Evolutionary conservation across 2,329 filamentous ascomycete genomes (phyloP).

Genomic region (Trichophyton schoenleinii): DNA sequence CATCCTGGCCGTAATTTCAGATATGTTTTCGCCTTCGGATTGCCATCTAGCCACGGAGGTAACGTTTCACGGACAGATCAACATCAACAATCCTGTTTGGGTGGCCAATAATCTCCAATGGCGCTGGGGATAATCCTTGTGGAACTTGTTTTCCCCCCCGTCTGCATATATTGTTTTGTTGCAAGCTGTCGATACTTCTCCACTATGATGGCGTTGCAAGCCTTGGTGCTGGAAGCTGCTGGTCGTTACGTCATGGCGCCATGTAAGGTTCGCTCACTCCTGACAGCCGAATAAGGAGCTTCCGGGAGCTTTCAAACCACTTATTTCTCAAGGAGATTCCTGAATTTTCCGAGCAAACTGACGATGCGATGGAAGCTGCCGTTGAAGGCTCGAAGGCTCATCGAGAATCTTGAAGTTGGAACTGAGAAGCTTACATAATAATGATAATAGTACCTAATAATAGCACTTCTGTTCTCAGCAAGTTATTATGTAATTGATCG

Average conservation of each 20-base stretch:
- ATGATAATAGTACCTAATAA: background rate
- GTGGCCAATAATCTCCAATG: background rate
- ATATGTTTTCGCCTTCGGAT: background rate
- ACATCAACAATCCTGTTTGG: slow-evolving; percentile 1
- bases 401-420: background rate
- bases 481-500: no score
- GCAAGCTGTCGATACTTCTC: slow-evolving; percentile 2
- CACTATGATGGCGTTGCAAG: slow-evolving; percentile 1
- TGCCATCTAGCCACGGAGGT: slow-evolving; percentile 1
- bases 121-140: background rate
- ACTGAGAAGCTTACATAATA: background rate
- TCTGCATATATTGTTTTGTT: background rate
- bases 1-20: background rate
- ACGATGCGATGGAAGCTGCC: background rate
- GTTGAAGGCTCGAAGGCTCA: background rate
- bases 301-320: background rate
- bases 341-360: background rate
- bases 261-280: background rate
- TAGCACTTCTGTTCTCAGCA: no score
- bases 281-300: background rate
- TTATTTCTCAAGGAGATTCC: background rate
- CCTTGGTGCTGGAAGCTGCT: background rate
- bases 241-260: background rate
- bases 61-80: slow-evolving; percentile 3
- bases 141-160: slow-evolving; percentile 1